These are phyloP conservation scores for Castanea crenata DNA, from an alignment of 306 rosid species.

Conservation along the genomic window DNA sequence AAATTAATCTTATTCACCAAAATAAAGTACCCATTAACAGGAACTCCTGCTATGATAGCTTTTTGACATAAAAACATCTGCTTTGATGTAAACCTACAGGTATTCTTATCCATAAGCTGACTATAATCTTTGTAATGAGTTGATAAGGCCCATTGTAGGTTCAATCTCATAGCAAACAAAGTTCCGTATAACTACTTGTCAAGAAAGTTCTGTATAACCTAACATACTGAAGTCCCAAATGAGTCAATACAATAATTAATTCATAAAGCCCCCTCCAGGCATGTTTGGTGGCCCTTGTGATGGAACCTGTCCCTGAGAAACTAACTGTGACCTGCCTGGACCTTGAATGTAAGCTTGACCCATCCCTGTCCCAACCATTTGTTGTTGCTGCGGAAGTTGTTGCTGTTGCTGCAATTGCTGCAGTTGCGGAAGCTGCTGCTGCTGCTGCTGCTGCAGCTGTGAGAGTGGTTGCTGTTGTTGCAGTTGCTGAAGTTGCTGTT, in stretches of 20 bases:
- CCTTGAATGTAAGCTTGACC: constrained; percentile 83
- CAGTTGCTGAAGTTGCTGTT: constrained; percentile 36
- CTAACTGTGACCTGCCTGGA: constrained; percentile 71
- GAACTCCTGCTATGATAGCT: not conserved
- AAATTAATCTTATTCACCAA: not conserved
- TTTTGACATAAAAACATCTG: not conserved
- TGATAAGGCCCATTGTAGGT: not conserved
- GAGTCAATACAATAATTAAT: constrained; percentile 27
- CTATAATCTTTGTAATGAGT: not conserved
- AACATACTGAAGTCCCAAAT: not conserved
- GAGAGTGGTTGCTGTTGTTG: constrained; percentile 41
- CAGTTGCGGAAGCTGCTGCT: constrained; percentile 57
- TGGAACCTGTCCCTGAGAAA: constrained; percentile 76
- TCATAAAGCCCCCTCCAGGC: constrained; percentile 79
- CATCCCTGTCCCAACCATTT: constrained; percentile 79
- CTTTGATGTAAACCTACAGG: not conserved
- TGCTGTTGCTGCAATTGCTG: constrained; percentile 50
- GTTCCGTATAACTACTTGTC: not conserved
- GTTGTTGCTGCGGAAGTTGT: constrained; percentile 65
- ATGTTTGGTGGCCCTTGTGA: constrained; percentile 71
- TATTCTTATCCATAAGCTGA: not conserved
- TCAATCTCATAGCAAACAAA: not conserved
- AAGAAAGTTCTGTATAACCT: not conserved
- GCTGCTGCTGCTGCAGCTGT: constrained; percentile 42
- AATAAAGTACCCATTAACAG: not conserved